Percentiles rank a stretch among this genome's conserved stretches.
These are phyloP conservation scores for Neurospora sp. DNA, from an alignment of 495 filamentous ascomycete genomes.

Conservation along the genomic window DNA sequence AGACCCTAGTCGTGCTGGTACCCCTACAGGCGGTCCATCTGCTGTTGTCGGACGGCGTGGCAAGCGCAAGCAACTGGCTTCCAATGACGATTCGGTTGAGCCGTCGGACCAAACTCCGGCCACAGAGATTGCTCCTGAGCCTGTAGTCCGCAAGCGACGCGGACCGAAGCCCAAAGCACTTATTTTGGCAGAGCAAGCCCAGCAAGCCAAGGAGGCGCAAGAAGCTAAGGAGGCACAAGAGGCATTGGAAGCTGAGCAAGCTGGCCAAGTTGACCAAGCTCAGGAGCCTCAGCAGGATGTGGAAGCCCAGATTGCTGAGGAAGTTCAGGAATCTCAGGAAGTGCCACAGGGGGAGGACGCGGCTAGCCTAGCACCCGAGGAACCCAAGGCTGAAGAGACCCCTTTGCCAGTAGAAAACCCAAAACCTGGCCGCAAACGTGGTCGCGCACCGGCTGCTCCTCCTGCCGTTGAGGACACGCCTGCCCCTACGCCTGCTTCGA, in stretches of 20 bases:
- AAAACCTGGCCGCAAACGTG: constrained; percentile 13
- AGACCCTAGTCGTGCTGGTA: constrained; percentile 28
- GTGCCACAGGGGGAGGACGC: background rate
- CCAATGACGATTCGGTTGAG: constrained; percentile 10
- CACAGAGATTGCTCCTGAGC: constrained; percentile 1
- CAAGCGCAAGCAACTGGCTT: constrained; percentile 14
- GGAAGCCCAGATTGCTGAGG: background rate
- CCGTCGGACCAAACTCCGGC: background rate
- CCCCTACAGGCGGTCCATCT: constrained; percentile 15
- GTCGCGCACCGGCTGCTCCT: constrained; percentile 11
- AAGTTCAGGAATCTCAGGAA: background rate
- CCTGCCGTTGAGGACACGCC: background rate
- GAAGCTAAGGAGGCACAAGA: background rate
- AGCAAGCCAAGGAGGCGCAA: background rate
- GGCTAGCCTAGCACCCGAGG: background rate
- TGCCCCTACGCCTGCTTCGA: background rate
- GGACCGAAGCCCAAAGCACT: background rate
- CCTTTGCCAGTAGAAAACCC: background rate
- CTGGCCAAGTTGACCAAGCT: background rate
- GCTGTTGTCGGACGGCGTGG: constrained; percentile 19
- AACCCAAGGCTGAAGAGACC: background rate
- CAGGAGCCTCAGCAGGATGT: background rate
- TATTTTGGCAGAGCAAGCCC: constrained; percentile 1
- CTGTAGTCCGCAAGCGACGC: constrained; percentile 9
- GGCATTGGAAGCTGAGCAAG: background rate